Evolutionary conservation across 140 eudicot species (phyloP), one percentile per base, ranked within the genome.

Genomic region (Oenanthe javanica): DNA sequence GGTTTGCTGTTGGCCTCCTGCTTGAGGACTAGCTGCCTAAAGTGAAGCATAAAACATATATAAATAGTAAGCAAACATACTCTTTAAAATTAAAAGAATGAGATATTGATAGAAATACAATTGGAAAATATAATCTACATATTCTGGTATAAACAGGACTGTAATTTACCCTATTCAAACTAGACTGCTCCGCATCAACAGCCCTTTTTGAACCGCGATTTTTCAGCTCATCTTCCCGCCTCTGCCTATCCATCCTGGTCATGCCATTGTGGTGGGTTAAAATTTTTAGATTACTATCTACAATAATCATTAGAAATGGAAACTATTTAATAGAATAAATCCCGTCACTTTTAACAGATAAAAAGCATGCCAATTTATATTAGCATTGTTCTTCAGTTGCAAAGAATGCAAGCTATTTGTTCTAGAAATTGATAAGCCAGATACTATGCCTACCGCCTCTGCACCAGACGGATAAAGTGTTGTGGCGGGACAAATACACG

Each of bases 401-500:
- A 18, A 79, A 66, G 79, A 31, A 81, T 19, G 66, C 82, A 79
- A 57, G 50, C 19, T 45, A 45, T 45, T 21, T 21, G 54, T 63
- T 15, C 43, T 55, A 47, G 46, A 21, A 80, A 71, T 19, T 49
- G 66, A 75, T 77, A 21, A 40, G 67, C 45, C 47, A 77, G 57
- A 13, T 15, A 57, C 57, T 59, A 80, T 69, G 61, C 87, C 51
- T 91, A 96, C 99, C 98, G 84, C 84, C 99, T 91, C 90, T 96
- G 99, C 76, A 96, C 99, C 89, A 96, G 80, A 82, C 98, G 97
- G 55, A 96, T 96, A 80, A 96, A 96, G 78, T 96, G 99, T 77
- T 96, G 99, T 16, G 99, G 99, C 63, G 99, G 99, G 45, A 96
- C 99, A 88, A 96, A 96, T 45, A 92, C 99, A 25, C 99, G 92